These are phyloP conservation scores for Cryptococcus sp. DNA, from an alignment of 1,284 basidiomycete species.

Conservation along the genomic window DNA sequence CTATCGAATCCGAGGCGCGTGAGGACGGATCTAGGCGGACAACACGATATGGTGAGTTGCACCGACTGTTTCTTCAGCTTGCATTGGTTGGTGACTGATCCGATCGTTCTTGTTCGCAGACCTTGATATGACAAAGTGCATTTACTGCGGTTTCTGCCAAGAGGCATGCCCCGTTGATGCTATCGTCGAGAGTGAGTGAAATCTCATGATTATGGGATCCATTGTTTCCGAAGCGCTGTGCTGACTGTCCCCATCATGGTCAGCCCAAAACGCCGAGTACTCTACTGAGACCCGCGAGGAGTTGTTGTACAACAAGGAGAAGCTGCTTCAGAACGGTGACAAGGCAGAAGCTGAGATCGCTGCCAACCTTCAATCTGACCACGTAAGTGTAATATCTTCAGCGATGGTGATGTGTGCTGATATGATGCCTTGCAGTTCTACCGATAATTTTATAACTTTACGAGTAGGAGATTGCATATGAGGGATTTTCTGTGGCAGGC, in stretches of 20 bases:
- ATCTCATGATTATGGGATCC: not conserved
- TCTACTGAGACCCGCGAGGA: constrained; percentile 98
- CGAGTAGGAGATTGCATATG: not conserved
- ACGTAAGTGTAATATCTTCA: constrained; percentile 38
- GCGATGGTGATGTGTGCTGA: not conserved
- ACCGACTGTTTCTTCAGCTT: not conserved
- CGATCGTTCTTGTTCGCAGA: constrained; percentile 59
- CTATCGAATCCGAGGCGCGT: constrained; percentile 96
- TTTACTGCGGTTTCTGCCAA: constrained; percentile 97
- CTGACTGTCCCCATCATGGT: constrained; percentile 3
- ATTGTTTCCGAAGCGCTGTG: not conserved
- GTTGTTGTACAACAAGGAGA: constrained; percentile 97
- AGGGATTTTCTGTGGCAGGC: not conserved
- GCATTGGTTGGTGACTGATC: not conserved
- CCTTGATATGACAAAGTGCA: constrained; percentile 91
- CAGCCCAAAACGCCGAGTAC: constrained; percentile 94
- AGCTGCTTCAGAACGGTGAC: constrained; percentile 93
- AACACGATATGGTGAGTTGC: constrained; percentile 79
- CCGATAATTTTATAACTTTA: constrained; percentile 7
- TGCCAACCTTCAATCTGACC: constrained; percentile 75
- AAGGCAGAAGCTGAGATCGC: constrained; percentile 94
- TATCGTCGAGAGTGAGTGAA: constrained; percentile 90
- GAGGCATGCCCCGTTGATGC: constrained; percentile 99
- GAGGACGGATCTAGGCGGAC: constrained; percentile 94
- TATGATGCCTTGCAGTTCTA: constrained; percentile 10